phyloP scores from a whole-genome alignment of 2,329 filamentous ascomycete species.

The Aureobasidium sp. region DNA sequence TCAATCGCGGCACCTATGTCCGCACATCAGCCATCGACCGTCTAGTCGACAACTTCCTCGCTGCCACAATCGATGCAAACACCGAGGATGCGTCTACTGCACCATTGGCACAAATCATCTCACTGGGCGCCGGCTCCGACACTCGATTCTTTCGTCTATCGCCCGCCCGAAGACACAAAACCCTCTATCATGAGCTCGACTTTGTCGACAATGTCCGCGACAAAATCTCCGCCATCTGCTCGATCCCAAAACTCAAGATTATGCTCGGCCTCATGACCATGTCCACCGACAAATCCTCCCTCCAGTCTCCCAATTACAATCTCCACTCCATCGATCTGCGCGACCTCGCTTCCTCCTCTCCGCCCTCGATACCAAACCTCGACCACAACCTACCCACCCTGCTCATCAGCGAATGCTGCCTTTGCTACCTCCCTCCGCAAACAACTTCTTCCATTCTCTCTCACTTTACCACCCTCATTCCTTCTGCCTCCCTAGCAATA shows the following conservation, averaged over 20 bases:
- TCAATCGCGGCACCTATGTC: constrained; percentile 94
- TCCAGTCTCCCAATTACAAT: constrained; percentile 45
- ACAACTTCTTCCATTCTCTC: constrained; percentile 57
- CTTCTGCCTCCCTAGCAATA: constrained; percentile 45
- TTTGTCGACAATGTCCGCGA: constrained; percentile 65
- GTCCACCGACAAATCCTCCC: constrained; percentile 32
- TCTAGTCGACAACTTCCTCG: constrained; percentile 66
- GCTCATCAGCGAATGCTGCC: constrained; percentile 87
- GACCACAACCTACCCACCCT: constrained; percentile 63
- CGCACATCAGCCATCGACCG: constrained; percentile 75
- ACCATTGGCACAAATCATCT: constrained; percentile 66
- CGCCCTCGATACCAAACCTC: constrained; percentile 34
- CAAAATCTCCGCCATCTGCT: constrained; percentile 48
- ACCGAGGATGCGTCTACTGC: constrained; percentile 14
- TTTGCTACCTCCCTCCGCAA: constrained; percentile 70
- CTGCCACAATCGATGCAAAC: constrained; percentile 21
- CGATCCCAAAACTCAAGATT: constrained; percentile 19
- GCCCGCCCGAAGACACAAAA: constrained; percentile 31
- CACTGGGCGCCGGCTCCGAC: constrained; percentile 87
- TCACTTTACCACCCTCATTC: constrained; percentile 29
- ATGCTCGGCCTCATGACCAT: constrained; percentile 17
- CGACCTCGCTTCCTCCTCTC: constrained; percentile 36
- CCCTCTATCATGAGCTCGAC: constrained; percentile 89
- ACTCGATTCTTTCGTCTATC: constrained; percentile 76
- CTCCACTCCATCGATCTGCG: constrained; percentile 60